Percentiles rank a stretch among this genome's conserved stretches.
phyloP scores from a whole-genome alignment of 1,284 basidiomycete genomes.

The Ceratobasidium theobromae region DNA sequence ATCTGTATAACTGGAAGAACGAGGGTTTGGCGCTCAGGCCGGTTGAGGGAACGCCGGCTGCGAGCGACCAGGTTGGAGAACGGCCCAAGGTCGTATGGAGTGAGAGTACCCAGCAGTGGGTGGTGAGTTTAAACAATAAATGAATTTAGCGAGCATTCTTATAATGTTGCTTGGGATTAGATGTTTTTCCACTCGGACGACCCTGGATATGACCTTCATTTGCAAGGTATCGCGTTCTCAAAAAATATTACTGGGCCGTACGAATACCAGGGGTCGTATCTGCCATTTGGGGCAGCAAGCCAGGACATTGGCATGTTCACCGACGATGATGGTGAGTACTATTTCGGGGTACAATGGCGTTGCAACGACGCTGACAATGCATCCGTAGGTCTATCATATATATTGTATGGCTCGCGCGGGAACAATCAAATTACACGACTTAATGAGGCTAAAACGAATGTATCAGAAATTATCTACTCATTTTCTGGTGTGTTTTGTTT shows the following conservation, averaged over 20 bases:
- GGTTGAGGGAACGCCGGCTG: conserved; percentile 21
- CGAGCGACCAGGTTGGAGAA: conserved; percentile 27
- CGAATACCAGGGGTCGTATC: conserved; percentile 26
- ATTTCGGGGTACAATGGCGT: background rate
- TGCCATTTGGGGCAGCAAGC: conserved; percentile 27
- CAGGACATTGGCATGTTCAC: conserved; percentile 34
- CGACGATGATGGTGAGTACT: conserved; percentile 31
- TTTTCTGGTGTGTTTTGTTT: conserved; percentile 38
- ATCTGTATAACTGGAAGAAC: conserved; percentile 38
- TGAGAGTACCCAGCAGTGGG: conserved; percentile 18
- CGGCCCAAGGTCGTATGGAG: conserved; percentile 31
- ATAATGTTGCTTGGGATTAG: conserved; percentile 29
- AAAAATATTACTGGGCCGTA: conserved; percentile 34
- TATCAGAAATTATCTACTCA: conserved; percentile 41
- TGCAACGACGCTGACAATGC: background rate
- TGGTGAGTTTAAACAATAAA: conserved; percentile 25
- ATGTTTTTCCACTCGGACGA: conserved; percentile 34
- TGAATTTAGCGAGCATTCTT: no score
- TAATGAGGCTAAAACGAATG: conserved; percentile 40
- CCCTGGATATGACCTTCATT: conserved; percentile 16
- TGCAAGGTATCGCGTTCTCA: conserved; percentile 31
- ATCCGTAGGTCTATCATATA: conserved; percentile 30
- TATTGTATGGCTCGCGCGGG: conserved; percentile 30
- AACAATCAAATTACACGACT: conserved; percentile 38
- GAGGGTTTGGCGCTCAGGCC: conserved; percentile 34